Conservation (phyloP, 2,329 filamentous ascomycete genomes). For the Atkinsonella texensis region DNA sequence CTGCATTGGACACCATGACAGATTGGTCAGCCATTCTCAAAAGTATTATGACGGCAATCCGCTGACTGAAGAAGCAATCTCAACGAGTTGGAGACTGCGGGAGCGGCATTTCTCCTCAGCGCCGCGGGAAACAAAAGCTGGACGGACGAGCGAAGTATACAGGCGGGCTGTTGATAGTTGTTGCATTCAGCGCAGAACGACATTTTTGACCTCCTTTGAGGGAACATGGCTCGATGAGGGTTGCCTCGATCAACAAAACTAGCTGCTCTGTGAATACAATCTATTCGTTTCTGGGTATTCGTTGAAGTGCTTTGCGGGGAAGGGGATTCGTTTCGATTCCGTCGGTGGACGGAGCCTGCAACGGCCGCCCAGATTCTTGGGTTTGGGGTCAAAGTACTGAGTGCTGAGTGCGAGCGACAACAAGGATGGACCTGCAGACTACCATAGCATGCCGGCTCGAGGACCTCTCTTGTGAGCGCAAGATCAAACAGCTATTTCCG, state of each 20-base stretch:
- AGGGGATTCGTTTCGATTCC: not conserved
- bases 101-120: not conserved
- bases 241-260: too few relatives aligned
- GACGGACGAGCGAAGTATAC: too few relatives aligned
- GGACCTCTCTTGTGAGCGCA: not conserved
- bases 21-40: constrained; percentile 1
- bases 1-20: not conserved
- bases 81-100: not conserved
- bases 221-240: too few relatives aligned
- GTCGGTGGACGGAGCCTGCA: not conserved
- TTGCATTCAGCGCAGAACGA: too few relatives aligned
- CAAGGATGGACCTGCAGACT: constrained; percentile 5
- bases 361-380: not conserved
- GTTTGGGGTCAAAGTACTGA: not conserved
- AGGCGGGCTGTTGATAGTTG: too few relatives aligned
- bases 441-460: not conserved
- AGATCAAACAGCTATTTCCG: constrained; percentile 7
- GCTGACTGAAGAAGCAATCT: not conserved
- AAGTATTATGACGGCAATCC: too few relatives aligned
- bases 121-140: not conserved
- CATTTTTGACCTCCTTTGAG: too few relatives aligned
- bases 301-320: not conserved
- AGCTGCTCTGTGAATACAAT: not conserved
- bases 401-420: not conserved
- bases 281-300: not conserved